Base-by-base conservation (phyloP, 306 rosid genomes). In the Vigna radiata region DNA sequence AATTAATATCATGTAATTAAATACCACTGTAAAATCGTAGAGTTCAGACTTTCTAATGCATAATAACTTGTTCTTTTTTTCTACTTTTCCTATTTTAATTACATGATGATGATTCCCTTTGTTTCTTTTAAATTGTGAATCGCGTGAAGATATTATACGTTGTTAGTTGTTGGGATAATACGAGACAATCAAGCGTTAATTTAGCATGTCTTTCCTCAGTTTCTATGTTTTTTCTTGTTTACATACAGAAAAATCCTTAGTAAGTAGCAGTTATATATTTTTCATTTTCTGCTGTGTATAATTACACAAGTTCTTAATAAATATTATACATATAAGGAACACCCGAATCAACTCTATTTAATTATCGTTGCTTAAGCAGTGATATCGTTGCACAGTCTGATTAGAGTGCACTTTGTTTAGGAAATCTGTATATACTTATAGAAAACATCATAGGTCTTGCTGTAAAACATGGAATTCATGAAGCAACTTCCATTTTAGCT, bases 141-240 rank as follows among this genome's bases (percentile, higher is more conserved):
- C 59, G 59, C n/a, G 69, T 25, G 46, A 73, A 59, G 27, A 60
- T 44, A 25, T 58, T 43, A 11, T 17, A 49, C 19, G 36, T 14
- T 50, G 29, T 76, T 39, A 62, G 64, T 21, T 75, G 73, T 64
- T 50, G 44, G 80, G 73, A 19, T 76, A 50, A 52, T 50, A 64
- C 3, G 18, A 65, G 73, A 64, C 65, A 36, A 76, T 33, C 13
- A 23, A 65, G 31, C 66, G 73, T 39, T 65, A 52, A 65, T 52
- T 65, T 62, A 61, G 71, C 62, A 18, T 46, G 47, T n/a, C 47
- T 60, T 48, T 16, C 74, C 27, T 48, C n/a, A n/a, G 14, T 16
- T 48, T 23, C 52, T 7, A 4, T 58, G n/a, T 46, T 7, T 23
- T 37, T 19, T 18, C 36, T 17, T n/a, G 2, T 41, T 37, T n/a